Percentiles rank a stretch among this genome's conserved stretches.
phyloP scores from a whole-genome alignment of 2,329 filamentous ascomycete genomes.

The Daldinia eschscholtzii region DNA sequence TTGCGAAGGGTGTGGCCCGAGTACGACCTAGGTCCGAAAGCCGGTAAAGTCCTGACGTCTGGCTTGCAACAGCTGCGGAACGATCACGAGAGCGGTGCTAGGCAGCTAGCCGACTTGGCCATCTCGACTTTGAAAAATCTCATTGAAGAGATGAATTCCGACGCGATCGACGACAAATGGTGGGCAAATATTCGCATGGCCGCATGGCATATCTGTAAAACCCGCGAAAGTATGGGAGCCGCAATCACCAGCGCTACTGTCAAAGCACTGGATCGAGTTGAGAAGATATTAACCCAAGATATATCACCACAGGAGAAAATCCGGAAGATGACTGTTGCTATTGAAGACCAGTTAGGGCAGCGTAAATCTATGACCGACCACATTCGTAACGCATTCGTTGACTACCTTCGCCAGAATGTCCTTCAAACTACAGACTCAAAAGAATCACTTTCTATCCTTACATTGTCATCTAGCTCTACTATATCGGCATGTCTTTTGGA shows the following conservation, averaged over 20 bases:
- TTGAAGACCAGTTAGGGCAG: constrained; percentile 43
- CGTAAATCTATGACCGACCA: constrained; percentile 41
- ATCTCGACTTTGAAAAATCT: constrained; percentile 64
- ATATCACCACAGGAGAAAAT: constrained; percentile 47
- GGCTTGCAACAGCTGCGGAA: constrained; percentile 64
- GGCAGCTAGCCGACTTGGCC: constrained; percentile 68
- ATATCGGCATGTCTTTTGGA: constrained; percentile 64
- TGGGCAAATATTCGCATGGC: constrained; percentile 68
- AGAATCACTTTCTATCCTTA: constrained; percentile 64
- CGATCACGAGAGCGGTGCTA: constrained; percentile 71
- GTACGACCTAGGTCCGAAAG: constrained; percentile 60
- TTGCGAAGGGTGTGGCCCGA: constrained; percentile 71
- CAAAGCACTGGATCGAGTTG: constrained; percentile 58
- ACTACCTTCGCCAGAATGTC: constrained; percentile 50
- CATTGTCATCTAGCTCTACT: constrained; percentile 73
- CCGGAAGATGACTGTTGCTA: constrained; percentile 43
- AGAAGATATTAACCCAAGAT: constrained; percentile 45
- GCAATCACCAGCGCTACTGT: constrained; percentile 67
- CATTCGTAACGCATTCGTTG: constrained; percentile 55
- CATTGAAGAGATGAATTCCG: constrained; percentile 52
- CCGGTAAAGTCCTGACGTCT: constrained; percentile 59
- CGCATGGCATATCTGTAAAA: constrained; percentile 74
- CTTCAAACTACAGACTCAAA: constrained; percentile 13
- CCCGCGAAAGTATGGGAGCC: constrained; percentile 74
- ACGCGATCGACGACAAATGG: constrained; percentile 57